phyloP scores from a whole-genome alignment of 2,329 filamentous ascomycete genomes.

The Truncatella angustata region DNA sequence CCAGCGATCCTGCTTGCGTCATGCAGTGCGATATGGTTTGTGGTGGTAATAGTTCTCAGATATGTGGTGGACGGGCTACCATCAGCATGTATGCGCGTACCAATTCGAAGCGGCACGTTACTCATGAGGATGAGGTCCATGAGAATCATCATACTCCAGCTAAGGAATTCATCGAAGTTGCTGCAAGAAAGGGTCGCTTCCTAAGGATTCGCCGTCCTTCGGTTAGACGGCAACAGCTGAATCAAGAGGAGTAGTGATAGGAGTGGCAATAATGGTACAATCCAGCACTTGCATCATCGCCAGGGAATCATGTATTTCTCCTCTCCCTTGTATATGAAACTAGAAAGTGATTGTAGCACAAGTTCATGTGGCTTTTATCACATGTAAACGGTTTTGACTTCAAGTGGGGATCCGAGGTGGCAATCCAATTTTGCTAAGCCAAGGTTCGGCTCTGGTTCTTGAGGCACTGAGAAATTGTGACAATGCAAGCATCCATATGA shows the following conservation, averaged over 20 bases:
- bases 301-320: background rate
- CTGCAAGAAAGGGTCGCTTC: conserved; percentile 15
- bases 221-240: background rate
- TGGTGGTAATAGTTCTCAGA: conserved; percentile 13
- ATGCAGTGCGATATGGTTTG: conserved; percentile 21
- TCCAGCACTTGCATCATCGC: too few relatives aligned
- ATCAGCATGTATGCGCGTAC: conserved; percentile 14
- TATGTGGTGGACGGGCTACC: conserved; percentile 15
- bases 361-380: background rate
- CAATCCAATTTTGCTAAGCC: background rate
- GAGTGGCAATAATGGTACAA: background rate
- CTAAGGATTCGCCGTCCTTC: conserved; percentile 10
- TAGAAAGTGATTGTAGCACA: background rate
- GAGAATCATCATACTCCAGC: background rate
- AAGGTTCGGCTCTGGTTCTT: background rate
- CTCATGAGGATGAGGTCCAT: background rate
- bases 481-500: too few relatives aligned
- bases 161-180: background rate
- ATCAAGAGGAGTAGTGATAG: background rate
- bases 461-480: too few relatives aligned
- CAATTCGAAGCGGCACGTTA: background rate
- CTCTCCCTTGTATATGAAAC: background rate
- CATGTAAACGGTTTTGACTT: too few relatives aligned
- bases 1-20: conserved; percentile 16
- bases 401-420: too few relatives aligned